A percentile compares a stretch with the other conserved stretches of the same genome.
phyloP scores from a whole-genome alignment of 225 moss, liverwort and hornwort genomes.

The Polytrichum commune region DNA sequence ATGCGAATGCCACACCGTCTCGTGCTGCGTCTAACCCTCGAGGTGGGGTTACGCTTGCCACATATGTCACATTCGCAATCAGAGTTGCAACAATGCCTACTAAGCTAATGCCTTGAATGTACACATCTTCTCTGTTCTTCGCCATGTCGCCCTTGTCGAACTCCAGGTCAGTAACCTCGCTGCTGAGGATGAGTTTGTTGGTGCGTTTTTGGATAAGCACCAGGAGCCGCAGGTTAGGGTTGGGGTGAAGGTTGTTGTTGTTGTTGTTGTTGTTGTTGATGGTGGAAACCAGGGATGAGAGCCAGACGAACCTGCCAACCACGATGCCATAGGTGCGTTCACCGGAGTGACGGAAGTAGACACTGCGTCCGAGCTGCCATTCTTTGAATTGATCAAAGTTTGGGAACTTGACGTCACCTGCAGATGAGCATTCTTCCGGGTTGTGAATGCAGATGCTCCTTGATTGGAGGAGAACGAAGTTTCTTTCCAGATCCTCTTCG shows the following conservation, averaged over 20 bases:
- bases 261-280: not conserved
- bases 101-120: slow-evolving; percentile 27
- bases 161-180: slow-evolving; percentile 26
- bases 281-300: not conserved
- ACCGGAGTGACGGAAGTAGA: slow-evolving; percentile 24
- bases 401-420: slow-evolving; percentile 16
- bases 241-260: not conserved
- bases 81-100: slow-evolving; percentile 18
- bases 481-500: slow-evolving; percentile 22
- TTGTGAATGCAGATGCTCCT: slow-evolving; percentile 1
- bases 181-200: slow-evolving; percentile 31
- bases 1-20: slow-evolving; percentile 15
- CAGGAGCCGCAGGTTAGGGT: slow-evolving; percentile 15
- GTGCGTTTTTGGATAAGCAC: slow-evolving; percentile 32
- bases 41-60: slow-evolving; percentile 7
- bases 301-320: slow-evolving; percentile 32
- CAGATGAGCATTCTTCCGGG: not conserved
- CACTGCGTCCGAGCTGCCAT: slow-evolving; percentile 29
- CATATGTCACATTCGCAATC: slow-evolving; percentile 27
- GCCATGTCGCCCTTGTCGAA: slow-evolving; percentile 27
- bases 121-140: slow-evolving; percentile 11
- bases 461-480: slow-evolving; percentile 19
- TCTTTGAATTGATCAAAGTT: slow-evolving; percentile 23
- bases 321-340: slow-evolving; percentile 25
- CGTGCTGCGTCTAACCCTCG: slow-evolving; percentile 10